phyloP scores from a whole-genome alignment of 768 basidiomycete genomes.

The Austroboletus eburneus region DNA sequence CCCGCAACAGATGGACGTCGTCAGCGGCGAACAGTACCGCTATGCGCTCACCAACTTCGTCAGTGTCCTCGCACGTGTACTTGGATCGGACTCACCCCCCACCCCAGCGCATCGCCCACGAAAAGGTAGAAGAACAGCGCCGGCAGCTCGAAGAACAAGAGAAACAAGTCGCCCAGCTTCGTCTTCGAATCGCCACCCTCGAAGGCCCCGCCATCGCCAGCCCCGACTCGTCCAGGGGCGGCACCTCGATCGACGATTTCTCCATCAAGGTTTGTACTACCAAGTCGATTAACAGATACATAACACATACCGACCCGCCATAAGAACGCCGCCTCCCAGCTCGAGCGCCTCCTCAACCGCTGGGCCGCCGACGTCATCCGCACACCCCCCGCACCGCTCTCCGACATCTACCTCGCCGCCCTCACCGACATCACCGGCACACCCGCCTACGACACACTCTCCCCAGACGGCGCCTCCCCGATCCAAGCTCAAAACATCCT shows the following conservation, averaged over 20 bases:
- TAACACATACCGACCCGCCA: too few species aligned
- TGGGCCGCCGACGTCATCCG: constrained; percentile 80
- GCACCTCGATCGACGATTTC: constrained; percentile 78
- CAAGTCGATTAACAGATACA: too few species aligned
- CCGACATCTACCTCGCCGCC: constrained; percentile 53
- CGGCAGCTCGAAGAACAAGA: constrained; percentile 80
- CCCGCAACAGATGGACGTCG: constrained; percentile 23
- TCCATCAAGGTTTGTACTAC: constrained; percentile 76
- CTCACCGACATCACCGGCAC: constrained; percentile 54
- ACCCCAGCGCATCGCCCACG: constrained; percentile 69
- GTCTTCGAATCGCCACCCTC: constrained; percentile 64
- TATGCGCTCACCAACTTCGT: constrained; percentile 85
- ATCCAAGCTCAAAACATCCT: constrained; percentile 79
- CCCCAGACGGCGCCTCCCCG: constrained; percentile 41
- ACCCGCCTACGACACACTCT: constrained; percentile 36
- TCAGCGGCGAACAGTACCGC: constrained; percentile 65
- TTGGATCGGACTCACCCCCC: background rate
- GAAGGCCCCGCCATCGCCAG: constrained; percentile 54
- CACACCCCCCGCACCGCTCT: constrained; percentile 49
- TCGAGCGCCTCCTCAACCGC: constrained; percentile 81
- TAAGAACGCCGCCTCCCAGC: constrained; percentile 80
- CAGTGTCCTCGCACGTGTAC: constrained; percentile 20
- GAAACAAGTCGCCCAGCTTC: constrained; percentile 69
- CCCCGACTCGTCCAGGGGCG: constrained; percentile 37
- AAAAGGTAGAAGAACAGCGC: constrained; percentile 83